Base-by-base conservation (phyloP, 495 filamentous ascomycete species). In the Cryomyces minteri region DNA sequence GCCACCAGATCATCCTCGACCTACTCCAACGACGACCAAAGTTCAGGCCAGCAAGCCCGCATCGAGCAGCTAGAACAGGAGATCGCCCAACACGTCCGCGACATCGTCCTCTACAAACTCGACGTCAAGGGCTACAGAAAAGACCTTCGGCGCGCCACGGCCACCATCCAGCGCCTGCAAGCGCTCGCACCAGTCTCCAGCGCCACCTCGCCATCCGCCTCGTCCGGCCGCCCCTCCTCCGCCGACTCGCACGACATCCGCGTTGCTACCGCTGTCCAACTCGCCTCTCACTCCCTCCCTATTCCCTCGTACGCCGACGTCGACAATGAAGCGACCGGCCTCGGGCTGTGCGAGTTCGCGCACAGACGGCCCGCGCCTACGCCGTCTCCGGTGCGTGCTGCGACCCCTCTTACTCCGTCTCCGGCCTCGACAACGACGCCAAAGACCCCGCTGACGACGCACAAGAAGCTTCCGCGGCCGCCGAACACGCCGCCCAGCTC, bases 71-170 rank as follows among this genome's bases (percentile, higher is more conserved):
- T 51, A 34, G 48, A 51, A 37, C 28, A 33, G 31, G 45, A 54
- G 34, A 25, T 54, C 11, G 42, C 51, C 5, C 36, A 54, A 14
- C 50, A 46, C 30, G 30, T 54, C 8, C 28, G 48, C 14, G 48
- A 54, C n/a, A 54, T 51, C 30, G 32, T 54, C 6, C 44, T 48
- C n/a, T 51, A 54, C 32, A 43, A 48, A 30, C 9, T 55, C 32
- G 53, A 55, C 34, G 44, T 49, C 7, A 49, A 43, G 31, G 49
- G 50, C 30, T 53, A 50, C 41, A 51, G 44, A 39, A 55, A 50
- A 28, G 53, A 52, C 18, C 29, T 55, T 29, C 52, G 43, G 40
- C 45, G 34, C 5, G 53, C 53, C 5, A 37, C 49, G 6, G 46
- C 46, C 32, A 31, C 41, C 31, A 41, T 52, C 31, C 43, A 48